Conservation (phyloP, 306 rosid species). For the Quercus parvula region DNA sequence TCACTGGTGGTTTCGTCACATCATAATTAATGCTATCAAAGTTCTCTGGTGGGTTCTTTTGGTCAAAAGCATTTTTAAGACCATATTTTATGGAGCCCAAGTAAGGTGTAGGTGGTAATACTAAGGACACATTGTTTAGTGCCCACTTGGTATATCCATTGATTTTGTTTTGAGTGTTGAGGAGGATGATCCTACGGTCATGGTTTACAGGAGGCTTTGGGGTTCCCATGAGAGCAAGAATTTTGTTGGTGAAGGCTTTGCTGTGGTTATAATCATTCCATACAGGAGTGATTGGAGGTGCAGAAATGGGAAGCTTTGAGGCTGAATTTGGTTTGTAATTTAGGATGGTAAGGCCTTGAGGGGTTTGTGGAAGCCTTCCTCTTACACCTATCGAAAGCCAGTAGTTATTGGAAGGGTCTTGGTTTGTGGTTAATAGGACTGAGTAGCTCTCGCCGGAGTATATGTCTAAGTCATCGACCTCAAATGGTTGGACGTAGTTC, state of each 20-base stretch:
- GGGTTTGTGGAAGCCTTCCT: slow-evolving; percentile 59
- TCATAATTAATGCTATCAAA: slow-evolving; percentile 34
- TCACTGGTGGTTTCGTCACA: slow-evolving; percentile 36
- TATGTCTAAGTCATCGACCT: slow-evolving; percentile 59
- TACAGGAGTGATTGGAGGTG: slow-evolving; percentile 57
- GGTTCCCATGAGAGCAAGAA: slow-evolving; percentile 55
- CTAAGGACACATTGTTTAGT: slow-evolving; percentile 57
- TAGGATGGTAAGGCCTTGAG: slow-evolving; percentile 54
- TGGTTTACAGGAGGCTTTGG: slow-evolving; percentile 48
- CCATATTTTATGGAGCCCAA: slow-evolving; percentile 49
- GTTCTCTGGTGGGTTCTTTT: slow-evolving; percentile 36
- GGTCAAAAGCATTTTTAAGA: slow-evolving; percentile 28
- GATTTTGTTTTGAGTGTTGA: slow-evolving; percentile 68
- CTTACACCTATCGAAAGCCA: slow-evolving; percentile 72
- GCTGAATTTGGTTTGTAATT: slow-evolving; percentile 53
- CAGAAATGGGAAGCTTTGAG: slow-evolving; percentile 54
- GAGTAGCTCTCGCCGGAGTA: slow-evolving; percentile 88
- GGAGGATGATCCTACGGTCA: slow-evolving; percentile 51
- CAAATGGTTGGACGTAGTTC: slow-evolving; percentile 67
- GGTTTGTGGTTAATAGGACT: slow-evolving; percentile 60
- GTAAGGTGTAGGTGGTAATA: slow-evolving; percentile 66
- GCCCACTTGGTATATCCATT: slow-evolving; percentile 64
- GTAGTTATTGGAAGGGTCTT: slow-evolving; percentile 61
- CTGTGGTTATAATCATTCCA: slow-evolving; percentile 64
- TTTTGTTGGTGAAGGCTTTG: slow-evolving; percentile 50